Evolutionary conservation across 805 yeast species (phyloP).

Genomic region (Isabelozyma rhagii): DNA sequence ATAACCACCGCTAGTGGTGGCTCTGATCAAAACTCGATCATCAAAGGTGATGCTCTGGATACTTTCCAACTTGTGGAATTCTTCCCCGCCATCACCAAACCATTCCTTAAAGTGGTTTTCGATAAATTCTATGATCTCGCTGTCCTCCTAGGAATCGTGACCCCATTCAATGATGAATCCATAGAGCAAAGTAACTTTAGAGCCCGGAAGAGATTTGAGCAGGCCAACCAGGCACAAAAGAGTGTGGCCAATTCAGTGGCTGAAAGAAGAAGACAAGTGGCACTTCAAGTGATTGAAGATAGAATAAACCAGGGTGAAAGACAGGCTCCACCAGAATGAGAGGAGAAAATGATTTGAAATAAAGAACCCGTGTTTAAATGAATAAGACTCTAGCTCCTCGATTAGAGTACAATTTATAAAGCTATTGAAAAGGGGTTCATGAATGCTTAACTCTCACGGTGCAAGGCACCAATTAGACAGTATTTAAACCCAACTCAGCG

Average conservation of each 20-base stretch:
- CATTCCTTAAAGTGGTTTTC: constrained; percentile 51
- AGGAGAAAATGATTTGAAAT: neutral
- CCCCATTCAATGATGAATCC: constrained; percentile 64
- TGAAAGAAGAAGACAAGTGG: constrained; percentile 75
- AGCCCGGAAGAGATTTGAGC: constrained; percentile 59
- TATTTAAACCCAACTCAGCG: no score
- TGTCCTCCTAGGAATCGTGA: constrained; percentile 45
- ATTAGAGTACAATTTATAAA: no score
- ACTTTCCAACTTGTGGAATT: constrained; percentile 80
- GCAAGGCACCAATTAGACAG: no score
- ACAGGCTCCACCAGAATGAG: neutral
- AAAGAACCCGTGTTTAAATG: neutral
- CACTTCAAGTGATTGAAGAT: constrained; percentile 71
- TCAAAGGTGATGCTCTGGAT: constrained; percentile 85
- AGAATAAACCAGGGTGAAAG: constrained; percentile 37
- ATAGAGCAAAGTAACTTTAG: constrained; percentile 73
- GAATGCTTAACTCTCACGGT: no score
- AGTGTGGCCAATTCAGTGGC: constrained; percentile 50
- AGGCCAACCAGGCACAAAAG: constrained; percentile 38
- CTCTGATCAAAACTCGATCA: constrained; percentile 20
- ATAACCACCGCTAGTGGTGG: constrained; percentile 30
- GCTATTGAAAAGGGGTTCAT: no score
- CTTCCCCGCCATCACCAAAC: constrained; percentile 66
- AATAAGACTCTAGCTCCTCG: no score
- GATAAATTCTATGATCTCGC: constrained; percentile 30